Conservation (phyloP, 305 asterid species). For the Fraxinus ornus region DNA sequence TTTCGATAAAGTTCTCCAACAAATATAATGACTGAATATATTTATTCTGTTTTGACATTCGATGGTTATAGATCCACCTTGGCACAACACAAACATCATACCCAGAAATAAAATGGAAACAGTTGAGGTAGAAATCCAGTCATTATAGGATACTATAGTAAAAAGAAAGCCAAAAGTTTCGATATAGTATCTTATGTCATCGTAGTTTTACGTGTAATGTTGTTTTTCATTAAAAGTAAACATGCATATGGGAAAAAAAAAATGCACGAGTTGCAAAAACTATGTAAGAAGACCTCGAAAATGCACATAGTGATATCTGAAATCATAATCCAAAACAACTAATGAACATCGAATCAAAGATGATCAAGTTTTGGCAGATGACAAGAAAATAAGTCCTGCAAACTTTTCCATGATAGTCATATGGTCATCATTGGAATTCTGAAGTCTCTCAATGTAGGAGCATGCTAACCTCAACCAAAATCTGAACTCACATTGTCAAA, state of each 20-base stretch:
- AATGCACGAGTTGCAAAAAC: neutral
- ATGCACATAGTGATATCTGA: neutral
- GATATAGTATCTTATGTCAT: neutral
- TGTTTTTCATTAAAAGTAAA: neutral
- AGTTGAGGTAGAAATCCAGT: neutral
- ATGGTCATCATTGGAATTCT: neutral
- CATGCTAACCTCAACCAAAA: neutral
- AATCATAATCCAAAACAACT: neutral
- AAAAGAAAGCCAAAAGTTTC: neutral
- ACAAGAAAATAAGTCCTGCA: neutral
- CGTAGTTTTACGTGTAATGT: neutral
- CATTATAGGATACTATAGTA: neutral
- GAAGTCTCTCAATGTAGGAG: neutral
- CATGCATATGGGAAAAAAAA: neutral
- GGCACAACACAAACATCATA: neutral
- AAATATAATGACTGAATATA: neutral
- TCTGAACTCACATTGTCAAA: neutral
- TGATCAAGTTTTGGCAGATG: neutral
- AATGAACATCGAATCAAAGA: neutral
- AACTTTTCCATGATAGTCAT: neutral
- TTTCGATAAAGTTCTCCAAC: neutral
- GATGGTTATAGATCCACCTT: neutral
- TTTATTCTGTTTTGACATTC: neutral
- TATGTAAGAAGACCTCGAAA: neutral
- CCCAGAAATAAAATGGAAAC: neutral